Evolutionary conservation across 305 asterid species (phyloP).

Genomic region (Fraxinus ornus): DNA sequence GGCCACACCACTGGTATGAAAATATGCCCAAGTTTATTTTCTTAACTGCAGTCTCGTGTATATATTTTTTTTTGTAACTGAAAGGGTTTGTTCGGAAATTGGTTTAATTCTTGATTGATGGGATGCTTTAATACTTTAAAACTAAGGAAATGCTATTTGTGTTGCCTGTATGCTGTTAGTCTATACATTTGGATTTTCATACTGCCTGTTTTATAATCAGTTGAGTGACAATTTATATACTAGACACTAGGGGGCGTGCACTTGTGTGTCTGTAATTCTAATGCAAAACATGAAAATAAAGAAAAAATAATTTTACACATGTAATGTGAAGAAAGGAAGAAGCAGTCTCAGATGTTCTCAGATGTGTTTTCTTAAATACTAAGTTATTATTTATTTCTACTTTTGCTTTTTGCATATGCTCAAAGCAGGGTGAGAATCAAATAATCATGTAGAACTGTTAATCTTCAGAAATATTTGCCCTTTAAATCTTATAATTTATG

Average conservation of each 20-base stretch:
- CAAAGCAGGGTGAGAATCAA: neutral
- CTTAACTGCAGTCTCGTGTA: neutral
- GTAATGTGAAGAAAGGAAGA: neutral
- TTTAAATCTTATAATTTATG: neutral
- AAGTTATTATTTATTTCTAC: neutral
- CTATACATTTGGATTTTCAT: neutral
- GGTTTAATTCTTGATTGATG: neutral
- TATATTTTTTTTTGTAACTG: too few relatives aligned
- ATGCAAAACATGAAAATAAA: neutral
- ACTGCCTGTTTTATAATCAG: neutral
- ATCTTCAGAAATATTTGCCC: neutral
- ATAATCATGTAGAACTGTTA: neutral
- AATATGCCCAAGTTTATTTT: neutral
- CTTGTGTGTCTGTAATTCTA: neutral
- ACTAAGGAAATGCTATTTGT: neutral
- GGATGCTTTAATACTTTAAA: neutral
- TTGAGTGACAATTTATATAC: neutral
- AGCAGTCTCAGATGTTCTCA: neutral
- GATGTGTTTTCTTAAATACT: neutral
- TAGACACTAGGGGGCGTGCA: neutral
- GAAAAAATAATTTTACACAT: neutral
- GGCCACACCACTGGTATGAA: conserved; percentile 29
- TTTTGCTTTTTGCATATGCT: neutral
- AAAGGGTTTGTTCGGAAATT: neutral
- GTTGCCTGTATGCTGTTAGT: neutral